Percentiles rank a stretch among this genome's conserved stretches.
Conservation (phyloP, 805 yeast species). For the Yarrowia keelungensis region DNA sequence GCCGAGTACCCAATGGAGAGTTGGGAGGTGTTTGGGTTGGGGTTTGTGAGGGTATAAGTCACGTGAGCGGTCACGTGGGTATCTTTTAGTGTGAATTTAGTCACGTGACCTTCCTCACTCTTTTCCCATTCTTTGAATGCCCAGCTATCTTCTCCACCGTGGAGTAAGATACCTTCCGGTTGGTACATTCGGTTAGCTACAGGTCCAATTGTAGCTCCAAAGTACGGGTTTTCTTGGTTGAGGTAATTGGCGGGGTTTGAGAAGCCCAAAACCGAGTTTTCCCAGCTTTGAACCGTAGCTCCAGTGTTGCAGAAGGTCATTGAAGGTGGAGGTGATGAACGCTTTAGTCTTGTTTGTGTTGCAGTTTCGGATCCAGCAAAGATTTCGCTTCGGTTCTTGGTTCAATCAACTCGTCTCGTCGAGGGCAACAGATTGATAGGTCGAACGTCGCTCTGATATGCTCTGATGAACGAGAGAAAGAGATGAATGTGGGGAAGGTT, state of each 20-base stretch:
- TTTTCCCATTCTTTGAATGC: neutral
- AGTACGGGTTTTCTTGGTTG: conserved; percentile 1
- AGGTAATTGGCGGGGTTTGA: neutral
- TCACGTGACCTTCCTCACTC: neutral
- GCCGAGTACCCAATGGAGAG: conserved; percentile 8
- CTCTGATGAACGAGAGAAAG: no score
- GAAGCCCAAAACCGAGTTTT: conserved; percentile 4
- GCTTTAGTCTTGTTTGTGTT: no score
- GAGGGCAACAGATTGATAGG: no score
- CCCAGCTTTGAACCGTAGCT: neutral
- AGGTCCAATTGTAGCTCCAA: conserved; percentile 22
- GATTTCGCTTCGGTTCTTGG: neutral
- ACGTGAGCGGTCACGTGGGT: neutral
- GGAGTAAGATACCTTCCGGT: neutral
- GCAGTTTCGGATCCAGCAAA: no score
- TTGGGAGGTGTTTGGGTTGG: neutral
- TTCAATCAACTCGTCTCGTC: neutral
- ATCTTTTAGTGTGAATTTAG: neutral
- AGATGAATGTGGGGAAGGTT: conserved; percentile 11
- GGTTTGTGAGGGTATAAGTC: neutral
- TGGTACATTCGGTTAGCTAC: conserved; percentile 13
- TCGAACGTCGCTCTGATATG: no score
- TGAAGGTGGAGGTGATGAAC: no score
- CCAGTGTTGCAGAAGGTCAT: neutral
- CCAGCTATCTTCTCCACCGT: conserved; percentile 19